Evolutionary conservation across 1,284 basidiomycete genomes (phyloP), one percentile per base, ranked within the genome.

Genomic region (Phellinidium pouzarii): DNA sequence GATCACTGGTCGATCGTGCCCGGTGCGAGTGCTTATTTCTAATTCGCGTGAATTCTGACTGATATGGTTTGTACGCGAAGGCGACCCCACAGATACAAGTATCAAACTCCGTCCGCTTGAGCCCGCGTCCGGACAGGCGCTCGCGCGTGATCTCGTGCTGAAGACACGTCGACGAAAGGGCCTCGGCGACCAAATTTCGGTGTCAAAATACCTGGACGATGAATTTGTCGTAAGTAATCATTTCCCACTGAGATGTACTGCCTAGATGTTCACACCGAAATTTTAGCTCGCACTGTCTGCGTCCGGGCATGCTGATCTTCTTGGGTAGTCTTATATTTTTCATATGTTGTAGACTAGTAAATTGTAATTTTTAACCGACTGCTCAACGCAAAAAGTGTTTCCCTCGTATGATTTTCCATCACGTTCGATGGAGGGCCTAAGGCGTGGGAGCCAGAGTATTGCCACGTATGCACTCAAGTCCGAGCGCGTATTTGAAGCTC

Each of bases 1-100:
- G 93, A 96, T 68, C 96, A 99, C 65, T 99, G 96, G 95, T 88
- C 89, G 38, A 91, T 97, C 63, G 95, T 98, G 12, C 95, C 95
- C 58, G 95, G 94, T 82, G 46, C 42, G 49, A 48, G 23, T 23
- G 17, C 26, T 31, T 25, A 19, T 25, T 29, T 8, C 40, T 8
- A 37, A 7, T 46, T 49, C 36, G 25, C 31, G 43, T 23, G 50
- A 47, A 17, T 55, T 56, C 48, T 62, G 60, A 58, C 56, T 68
- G 57, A 64, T 38, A 48, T 27, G 47, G 19, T 50, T 50, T 34
- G 22, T 42, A 20, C 7, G 44, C 50, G 44, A 55, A 91, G 90
- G 90, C 66, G 94, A 98, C 72, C 96, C 96, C 42, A 94, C 90
- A 60, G 96, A 99, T 72, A 91, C 87, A 58, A 88, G 83, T 59